phyloP scores from a whole-genome alignment of 2,329 filamentous ascomycete genomes.

The Microdochium trichocladiopsis region DNA sequence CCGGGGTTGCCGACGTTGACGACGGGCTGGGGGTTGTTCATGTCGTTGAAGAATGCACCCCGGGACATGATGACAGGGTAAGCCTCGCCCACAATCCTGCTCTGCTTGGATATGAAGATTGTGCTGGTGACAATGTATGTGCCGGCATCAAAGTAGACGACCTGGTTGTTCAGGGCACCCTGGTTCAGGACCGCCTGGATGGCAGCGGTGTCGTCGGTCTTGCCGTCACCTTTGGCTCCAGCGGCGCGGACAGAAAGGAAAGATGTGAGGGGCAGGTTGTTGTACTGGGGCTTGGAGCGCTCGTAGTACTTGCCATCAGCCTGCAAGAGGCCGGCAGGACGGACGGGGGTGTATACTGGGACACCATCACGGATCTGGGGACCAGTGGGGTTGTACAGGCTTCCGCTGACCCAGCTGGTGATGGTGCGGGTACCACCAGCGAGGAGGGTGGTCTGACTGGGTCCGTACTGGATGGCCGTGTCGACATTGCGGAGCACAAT shows the following conservation, averaged over 20 bases:
- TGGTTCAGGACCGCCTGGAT: conserved; percentile 58
- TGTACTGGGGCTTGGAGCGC: conserved; percentile 72
- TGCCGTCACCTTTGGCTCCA: conserved; percentile 67
- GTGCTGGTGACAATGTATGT: conserved; percentile 54
- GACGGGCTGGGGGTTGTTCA: conserved; percentile 45
- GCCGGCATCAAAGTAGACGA: conserved; percentile 56
- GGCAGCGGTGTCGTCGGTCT: conserved; percentile 65
- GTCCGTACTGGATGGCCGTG: conserved; percentile 31
- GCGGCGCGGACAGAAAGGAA: conserved; percentile 64
- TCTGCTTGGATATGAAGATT: conserved; percentile 35
- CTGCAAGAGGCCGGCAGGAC: conserved; percentile 42
- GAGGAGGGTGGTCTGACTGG: conserved; percentile 43
- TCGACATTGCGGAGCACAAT: conserved; percentile 32
- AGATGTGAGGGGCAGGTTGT: conserved; percentile 43
- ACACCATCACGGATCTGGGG: conserved; percentile 40
- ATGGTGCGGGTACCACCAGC: conserved; percentile 42
- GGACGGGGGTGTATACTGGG: conserved; percentile 40
- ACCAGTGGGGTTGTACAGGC: conserved; percentile 48
- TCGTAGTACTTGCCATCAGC: conserved; percentile 49
- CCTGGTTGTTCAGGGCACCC: conserved; percentile 41
- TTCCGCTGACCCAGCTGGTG: conserved; percentile 57
- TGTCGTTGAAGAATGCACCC: conserved; percentile 40
- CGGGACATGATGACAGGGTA: conserved; percentile 44
- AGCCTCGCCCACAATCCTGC: conserved; percentile 54
- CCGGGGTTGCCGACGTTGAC: conserved; percentile 50